Base-by-base conservation (phyloP, 2,329 filamentous ascomycete genomes). In the Trichoderma lentiforme region DNA sequence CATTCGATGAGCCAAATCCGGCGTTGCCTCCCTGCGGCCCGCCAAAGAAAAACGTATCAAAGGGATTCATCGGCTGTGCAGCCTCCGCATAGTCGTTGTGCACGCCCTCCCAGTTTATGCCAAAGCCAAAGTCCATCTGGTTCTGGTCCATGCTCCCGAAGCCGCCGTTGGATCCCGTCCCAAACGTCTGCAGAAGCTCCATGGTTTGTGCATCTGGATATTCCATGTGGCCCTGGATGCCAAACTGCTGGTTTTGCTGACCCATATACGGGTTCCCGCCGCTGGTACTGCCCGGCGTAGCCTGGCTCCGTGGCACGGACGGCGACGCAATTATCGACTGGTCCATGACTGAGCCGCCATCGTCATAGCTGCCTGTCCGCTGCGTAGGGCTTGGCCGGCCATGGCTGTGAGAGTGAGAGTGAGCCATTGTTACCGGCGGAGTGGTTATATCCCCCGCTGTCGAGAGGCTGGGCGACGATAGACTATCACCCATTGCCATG, bases 21-120 rank as follows among this genome's bases (percentile, higher is more conserved):
- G 74, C 73, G 28, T 74, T 76, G 12, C 82, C 80, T 18, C 76
- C 76, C 67, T 80, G 79, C 74, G 86, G 86, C 0, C 86, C 87
- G 1, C 90, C 90, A 78, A 92, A 92, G 82, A 92, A 92, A 78
- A 93, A 93, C 0, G 89, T 89, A 77, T 93, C 91, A 80, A 93
- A 93, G 0, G 91, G 86, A 72, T 92, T 88, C 77, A 92, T 85
- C 77, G 89, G 86, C 79, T 89, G 86, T 78, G 88, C 84, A 65
- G 85, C 85, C 61, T 90, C 87, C 72, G 84, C 84, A 72, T 86
- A 91, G 76, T 92, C 90, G 75, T 91, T 89, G 76, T 89, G 85
- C 77, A 90, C 83, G 14, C 86, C 84, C 73, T 89, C 85, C 87
- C 88, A 90, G 39, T 90, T 90, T 60, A 93, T 84, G 71, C 90